Conservation (phyloP, 345 rosid species). For the Ceriops decandra region DNA sequence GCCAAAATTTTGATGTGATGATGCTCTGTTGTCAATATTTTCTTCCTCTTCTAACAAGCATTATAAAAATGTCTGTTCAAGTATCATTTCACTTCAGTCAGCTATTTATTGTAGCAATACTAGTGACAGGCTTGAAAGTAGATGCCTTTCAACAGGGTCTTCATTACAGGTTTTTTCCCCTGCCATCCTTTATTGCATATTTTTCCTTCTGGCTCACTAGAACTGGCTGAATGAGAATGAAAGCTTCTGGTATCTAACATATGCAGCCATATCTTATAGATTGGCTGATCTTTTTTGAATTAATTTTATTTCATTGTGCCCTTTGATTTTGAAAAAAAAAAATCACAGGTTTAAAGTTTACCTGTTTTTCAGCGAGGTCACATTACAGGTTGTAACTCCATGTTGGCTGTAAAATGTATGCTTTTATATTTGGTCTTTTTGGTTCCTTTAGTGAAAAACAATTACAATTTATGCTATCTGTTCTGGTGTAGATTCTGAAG, state of each 20-base stretch:
- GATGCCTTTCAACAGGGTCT: neutral
- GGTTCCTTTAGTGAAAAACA: neutral
- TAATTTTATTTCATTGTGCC: conserved; percentile 1
- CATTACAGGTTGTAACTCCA: neutral
- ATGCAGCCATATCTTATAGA: neutral
- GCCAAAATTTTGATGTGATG: neutral
- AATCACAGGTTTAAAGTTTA: conserved; percentile 11
- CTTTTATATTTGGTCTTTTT: neutral
- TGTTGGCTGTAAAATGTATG: conserved; percentile 6
- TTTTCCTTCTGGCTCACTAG: neutral
- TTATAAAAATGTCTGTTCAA: neutral
- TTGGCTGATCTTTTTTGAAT: conserved; percentile 1
- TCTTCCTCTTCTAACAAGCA: neutral
- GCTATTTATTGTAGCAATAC: neutral
- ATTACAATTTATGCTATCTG: neutral
- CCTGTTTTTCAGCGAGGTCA: conserved; percentile 6
- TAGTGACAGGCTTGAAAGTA: neutral
- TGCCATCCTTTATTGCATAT: neutral
- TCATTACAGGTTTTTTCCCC: neutral
- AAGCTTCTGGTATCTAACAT: neutral
- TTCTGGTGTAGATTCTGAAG: conserved; percentile 31
- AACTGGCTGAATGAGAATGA: neutral
- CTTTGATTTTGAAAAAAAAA: conserved; percentile 14
- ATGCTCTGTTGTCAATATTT: neutral
- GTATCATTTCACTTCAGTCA: neutral